A percentile compares a stretch with the other conserved stretches of the same genome.
Evolutionary conservation across 257 asterid genomes (phyloP).

Genomic region (Solanum sitiens): DNA sequence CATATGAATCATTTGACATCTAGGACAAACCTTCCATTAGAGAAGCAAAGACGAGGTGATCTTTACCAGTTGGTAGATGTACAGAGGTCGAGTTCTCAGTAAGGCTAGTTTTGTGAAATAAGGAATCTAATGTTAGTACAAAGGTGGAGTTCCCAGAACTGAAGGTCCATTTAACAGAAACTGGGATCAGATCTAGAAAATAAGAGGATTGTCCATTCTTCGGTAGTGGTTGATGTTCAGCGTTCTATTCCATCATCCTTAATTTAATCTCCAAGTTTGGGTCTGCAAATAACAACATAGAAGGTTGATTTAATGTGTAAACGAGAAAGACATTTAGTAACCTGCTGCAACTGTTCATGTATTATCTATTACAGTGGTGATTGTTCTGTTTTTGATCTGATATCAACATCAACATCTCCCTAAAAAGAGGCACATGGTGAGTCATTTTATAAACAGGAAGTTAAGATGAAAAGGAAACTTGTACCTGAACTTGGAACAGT

Average conservation of each 20-base stretch:
- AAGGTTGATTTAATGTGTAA: background rate
- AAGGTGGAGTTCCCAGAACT: background rate
- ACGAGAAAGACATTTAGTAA: background rate
- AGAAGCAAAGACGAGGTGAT: constrained; percentile 88
- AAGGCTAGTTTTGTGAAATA: background rate
- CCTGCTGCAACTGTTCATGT: background rate
- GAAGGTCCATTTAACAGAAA: background rate
- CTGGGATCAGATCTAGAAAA: background rate
- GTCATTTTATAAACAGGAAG: background rate
- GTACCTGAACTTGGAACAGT: background rate
- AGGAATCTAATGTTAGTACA: background rate
- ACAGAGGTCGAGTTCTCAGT: constrained; percentile 39
- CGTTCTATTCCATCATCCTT: background rate
- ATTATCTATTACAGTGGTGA: background rate
- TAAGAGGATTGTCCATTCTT: background rate
- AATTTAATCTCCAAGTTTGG: background rate
- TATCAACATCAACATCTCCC: background rate
- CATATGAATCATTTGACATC: background rate
- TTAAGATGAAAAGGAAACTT: background rate
- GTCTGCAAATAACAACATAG: background rate
- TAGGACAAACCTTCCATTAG: constrained; percentile 81
- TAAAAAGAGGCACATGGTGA: background rate
- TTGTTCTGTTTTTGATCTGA: background rate
- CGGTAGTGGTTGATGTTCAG: background rate
- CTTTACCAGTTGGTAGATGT: constrained; percentile 92